phyloP scores from a whole-genome alignment of 2,329 filamentous ascomycete species.

The Tolypocladium endophyticum region DNA sequence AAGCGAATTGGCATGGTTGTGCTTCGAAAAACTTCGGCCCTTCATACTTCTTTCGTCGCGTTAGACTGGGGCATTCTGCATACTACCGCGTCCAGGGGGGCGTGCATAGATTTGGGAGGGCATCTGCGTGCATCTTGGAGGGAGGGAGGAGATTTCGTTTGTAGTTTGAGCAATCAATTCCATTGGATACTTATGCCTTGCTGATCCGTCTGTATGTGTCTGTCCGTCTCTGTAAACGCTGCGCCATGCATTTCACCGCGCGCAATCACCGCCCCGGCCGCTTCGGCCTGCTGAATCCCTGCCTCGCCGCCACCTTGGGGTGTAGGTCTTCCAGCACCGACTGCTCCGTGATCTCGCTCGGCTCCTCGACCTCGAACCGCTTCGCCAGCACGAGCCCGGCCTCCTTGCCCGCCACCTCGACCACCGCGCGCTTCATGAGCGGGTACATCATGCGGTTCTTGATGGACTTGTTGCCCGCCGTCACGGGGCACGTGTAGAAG shows the following conservation, averaged over 20 bases:
- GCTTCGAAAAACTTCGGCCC: background rate
- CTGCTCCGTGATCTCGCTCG: slow-evolving; percentile 59
- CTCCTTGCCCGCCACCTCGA: slow-evolving; percentile 54
- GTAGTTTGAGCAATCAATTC: background rate
- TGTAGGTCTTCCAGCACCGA: slow-evolving; percentile 57
- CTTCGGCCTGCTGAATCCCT: slow-evolving; percentile 68
- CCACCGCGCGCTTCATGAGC: slow-evolving; percentile 55
- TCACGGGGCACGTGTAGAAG: slow-evolving; percentile 69
- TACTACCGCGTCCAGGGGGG: background rate
- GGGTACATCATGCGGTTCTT: slow-evolving; percentile 83
- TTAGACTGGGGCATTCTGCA: background rate
- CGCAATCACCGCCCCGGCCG: slow-evolving; percentile 53
- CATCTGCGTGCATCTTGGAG: slow-evolving; percentile 1
- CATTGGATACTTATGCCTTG: background rate
- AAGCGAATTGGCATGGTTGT: background rate
- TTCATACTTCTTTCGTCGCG: background rate
- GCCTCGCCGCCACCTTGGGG: slow-evolving; percentile 53
- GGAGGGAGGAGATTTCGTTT: background rate
- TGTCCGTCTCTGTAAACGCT: background rate
- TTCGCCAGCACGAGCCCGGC: slow-evolving; percentile 58
- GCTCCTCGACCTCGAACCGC: slow-evolving; percentile 58
- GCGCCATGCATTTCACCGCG: background rate
- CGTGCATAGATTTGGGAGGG: background rate
- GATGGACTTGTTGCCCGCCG: slow-evolving; percentile 55
- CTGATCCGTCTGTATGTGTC: background rate